Base-by-base conservation (phyloP, 169 alveolate genomes). In the Cryptosporidium viatorum region DNA sequence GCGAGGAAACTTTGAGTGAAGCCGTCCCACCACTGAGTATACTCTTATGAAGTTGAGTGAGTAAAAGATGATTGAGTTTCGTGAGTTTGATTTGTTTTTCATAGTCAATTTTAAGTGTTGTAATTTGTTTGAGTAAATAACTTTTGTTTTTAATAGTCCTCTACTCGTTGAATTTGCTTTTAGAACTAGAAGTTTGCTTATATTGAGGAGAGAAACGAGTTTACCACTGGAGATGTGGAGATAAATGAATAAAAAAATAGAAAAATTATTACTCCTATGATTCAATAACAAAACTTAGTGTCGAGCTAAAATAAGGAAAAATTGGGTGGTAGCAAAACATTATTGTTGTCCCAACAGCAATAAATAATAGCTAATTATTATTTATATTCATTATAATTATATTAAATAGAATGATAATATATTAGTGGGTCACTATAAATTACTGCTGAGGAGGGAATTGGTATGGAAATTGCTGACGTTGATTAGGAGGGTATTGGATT, bases 401-500 rank as follows among this genome's bases (percentile, higher is more conserved):
- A 55, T 65, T 65, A 65, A 37, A 65, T 65, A 12, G 71, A 65
- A 65, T 65, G 71, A 31, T 65, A 65, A 31, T 65, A 65, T 65
- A 65, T 33, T 18, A 23, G 52, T 65, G 43, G 2, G 7, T n/a
- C 52, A 65, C 50, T 37, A 65, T 29, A 37, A 37, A 43, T 80
- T 41, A 52, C 41, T 80, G 89, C 41, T 59, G 73, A n/a, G 89
- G 89, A n/a, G 89, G 89, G 70, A 60, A 80, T 37, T 80, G 80
- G 35, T 80, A 62, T 16, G 75, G 75, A 62, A 33, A 65, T 23
- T 80, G 89, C 7, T 59, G 89, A 16, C 73, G 73, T 14, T 18
- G 89, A 45, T 59, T 59, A 16, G 35, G 39, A 8, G 74, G 80
- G 75, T n/a, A 65, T 29, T 62, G 37, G 35, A 80, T 33, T 41